Evolutionary conservation across 139 green algal genomes (phyloP), one percentile per base, ranked within the genome.

Genomic region (Micractinium conductrix): DNA sequence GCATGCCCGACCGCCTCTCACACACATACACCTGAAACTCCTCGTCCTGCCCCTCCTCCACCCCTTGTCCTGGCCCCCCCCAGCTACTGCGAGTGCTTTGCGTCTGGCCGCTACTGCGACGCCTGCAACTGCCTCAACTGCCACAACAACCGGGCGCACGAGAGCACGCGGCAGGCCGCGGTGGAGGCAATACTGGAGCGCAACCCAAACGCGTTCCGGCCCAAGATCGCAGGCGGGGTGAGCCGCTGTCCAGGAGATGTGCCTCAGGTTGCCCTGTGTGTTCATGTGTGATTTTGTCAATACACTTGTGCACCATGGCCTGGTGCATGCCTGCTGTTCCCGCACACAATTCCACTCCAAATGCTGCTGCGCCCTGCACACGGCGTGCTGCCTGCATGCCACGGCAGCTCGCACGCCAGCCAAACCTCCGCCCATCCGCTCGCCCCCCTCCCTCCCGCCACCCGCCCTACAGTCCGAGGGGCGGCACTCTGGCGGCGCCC

Each of bases 111-210:
- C 24, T 90, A 90, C 76, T 90, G 86, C 76, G 86, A 92, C 79
- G 86, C 82, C 74, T 98, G 95, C 94, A 97, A 97, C 89, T 98
- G 95, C 88, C 60, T 92, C 28, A 94, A 95, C 83, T 98, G 95
- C 92, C 92, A 87, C 82, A 98, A 98, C 88, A 97, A 97, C 86
- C 84, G 86, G 24, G 91, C 95, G 44, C 91, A 94, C 67, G 95
- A 97, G 83, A 28, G 42, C 8, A 85, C 87, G 38, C 80, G 95
- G 40, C 92, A 97, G 88, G 75, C 87, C 30, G 95, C 95, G 10
- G 93, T 98, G 53, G 95, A 97, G 81, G 84, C 90, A 16, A 97
- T 97, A 24, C 74, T 98, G 58, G 95, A 98, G 78, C 91, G 95
- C 62, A 98, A 98, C 80, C 95, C 95, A 1, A 95, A 96, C 55